Conservation (phyloP, 1,284 basidiomycete genomes). For the Rhizoctonia solani region DNA sequence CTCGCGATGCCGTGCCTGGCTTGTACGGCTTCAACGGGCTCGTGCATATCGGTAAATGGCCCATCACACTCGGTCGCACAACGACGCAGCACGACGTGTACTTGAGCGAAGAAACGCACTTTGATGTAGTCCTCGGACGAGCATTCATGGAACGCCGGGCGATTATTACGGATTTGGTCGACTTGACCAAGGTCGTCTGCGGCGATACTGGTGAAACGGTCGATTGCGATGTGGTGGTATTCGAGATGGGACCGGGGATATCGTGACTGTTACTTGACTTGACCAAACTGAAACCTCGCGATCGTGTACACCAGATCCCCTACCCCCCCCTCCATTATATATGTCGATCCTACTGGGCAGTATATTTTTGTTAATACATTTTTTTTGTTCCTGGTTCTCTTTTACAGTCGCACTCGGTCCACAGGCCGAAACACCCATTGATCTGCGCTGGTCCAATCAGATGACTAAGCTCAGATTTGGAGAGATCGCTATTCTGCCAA, state of each 20-base stretch:
- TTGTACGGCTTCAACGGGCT: conserved; percentile 75
- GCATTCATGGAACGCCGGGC: conserved; percentile 92
- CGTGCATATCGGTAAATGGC: conserved; percentile 80
- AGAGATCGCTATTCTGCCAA: too few relatives aligned
- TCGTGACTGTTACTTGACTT: conserved; percentile 78
- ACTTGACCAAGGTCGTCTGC: conserved; percentile 90
- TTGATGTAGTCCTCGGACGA: conserved; percentile 68
- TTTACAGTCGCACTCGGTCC: too few relatives aligned
- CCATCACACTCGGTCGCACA: conserved; percentile 61
- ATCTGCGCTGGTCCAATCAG: conserved; percentile 31
- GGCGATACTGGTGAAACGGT: conserved; percentile 95
- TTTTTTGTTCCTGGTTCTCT: too few relatives aligned
- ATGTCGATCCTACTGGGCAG: conserved; percentile 1
- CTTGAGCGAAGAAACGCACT: conserved; percentile 93
- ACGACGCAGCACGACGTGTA: conserved; percentile 62
- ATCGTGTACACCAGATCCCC: not conserved
- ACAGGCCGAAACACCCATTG: conserved; percentile 2
- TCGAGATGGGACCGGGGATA: conserved; percentile 82
- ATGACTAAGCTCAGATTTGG: conserved; percentile 20
- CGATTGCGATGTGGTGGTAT: conserved; percentile 90
- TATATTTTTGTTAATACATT: conserved; percentile 13
- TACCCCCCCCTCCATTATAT: not conserved
- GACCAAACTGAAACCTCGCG: not conserved
- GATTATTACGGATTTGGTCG: conserved; percentile 78
- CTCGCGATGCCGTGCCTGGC: conserved; percentile 78